phyloP scores from a whole-genome alignment of 495 filamentous ascomycete genomes.

The Stereocaulon alpinum region DNA sequence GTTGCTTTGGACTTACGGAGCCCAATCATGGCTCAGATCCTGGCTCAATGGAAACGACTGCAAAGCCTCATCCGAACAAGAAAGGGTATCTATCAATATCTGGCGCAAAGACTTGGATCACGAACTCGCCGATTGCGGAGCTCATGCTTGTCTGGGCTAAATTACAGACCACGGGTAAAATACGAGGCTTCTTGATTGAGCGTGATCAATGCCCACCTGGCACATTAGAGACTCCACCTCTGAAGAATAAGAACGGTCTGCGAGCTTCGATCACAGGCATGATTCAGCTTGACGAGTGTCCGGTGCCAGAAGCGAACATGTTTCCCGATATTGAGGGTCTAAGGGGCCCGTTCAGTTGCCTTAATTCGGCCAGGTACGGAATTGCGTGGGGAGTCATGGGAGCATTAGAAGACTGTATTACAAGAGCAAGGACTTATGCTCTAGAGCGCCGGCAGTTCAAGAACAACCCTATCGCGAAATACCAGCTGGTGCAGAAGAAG shows the following conservation, averaged over 20 bases:
- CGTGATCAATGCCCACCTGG: slow-evolving; percentile 70
- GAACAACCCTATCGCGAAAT: slow-evolving; percentile 88
- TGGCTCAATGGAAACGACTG: slow-evolving; percentile 86
- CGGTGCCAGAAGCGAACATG: slow-evolving; percentile 87
- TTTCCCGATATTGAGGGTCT: slow-evolving; percentile 85
- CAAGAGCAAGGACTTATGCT: slow-evolving; percentile 71
- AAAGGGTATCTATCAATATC: slow-evolving; percentile 71
- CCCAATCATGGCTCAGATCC: slow-evolving; percentile 97
- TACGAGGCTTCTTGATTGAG: slow-evolving; percentile 88
- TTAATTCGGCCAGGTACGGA: slow-evolving; percentile 86
- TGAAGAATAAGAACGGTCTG: slow-evolving; percentile 93
- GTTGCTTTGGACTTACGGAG: slow-evolving; percentile 92
- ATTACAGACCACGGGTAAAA: slow-evolving; percentile 79
- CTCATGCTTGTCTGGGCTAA: slow-evolving; percentile 92
- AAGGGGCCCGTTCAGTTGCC: slow-evolving; percentile 79
- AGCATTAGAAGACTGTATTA: slow-evolving; percentile 82
- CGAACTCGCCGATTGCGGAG: slow-evolving; percentile 91
- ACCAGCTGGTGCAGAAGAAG: slow-evolving; percentile 98
- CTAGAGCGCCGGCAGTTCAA: slow-evolving; percentile 94
- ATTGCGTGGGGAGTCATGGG: slow-evolving; percentile 93
- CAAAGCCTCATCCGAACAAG: slow-evolving; percentile 78
- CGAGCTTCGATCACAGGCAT: slow-evolving; percentile 92
- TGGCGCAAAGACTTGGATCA: slow-evolving; percentile 97
- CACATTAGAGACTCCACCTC: slow-evolving; percentile 79
- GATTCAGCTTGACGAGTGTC: slow-evolving; percentile 89